A percentile compares a stretch with the other conserved stretches of the same genome.
Evolutionary conservation across 2,329 filamentous ascomycete species (phyloP).

Genomic region (Fusarium sublunatum): DNA sequence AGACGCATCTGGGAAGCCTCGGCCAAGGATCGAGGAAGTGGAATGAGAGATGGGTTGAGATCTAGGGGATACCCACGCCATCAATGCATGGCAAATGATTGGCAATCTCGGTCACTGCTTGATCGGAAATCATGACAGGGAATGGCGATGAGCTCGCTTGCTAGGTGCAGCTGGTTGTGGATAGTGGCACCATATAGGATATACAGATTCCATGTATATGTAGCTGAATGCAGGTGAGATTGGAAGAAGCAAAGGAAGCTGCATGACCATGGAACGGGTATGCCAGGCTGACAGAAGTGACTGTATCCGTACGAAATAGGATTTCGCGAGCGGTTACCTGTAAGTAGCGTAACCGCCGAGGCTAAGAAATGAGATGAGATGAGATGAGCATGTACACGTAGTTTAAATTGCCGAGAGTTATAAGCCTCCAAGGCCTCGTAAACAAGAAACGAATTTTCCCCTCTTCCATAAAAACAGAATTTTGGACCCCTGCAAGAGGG

Average conservation of each 20-base stretch:
- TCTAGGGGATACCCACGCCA: conserved; percentile 27
- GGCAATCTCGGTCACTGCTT: conserved; percentile 42
- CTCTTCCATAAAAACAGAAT: not conserved
- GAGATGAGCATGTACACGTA: conserved; percentile 21
- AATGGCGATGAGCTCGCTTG: conserved; percentile 17
- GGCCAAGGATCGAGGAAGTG: conserved; percentile 69
- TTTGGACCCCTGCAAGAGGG: conserved; percentile 24
- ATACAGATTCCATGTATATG: conserved; percentile 12
- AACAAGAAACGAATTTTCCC: not conserved
- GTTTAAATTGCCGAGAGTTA: not conserved
- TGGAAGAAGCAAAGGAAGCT: not conserved
- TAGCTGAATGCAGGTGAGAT: conserved; percentile 4
- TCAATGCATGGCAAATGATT: conserved; percentile 35
- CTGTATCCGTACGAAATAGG: too few species aligned
- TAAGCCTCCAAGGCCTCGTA: conserved; percentile 1
- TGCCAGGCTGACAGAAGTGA: not conserved
- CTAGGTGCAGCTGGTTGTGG: conserved; percentile 26
- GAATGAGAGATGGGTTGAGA: conserved; percentile 57
- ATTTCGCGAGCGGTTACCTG: not conserved
- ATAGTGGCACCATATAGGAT: conserved; percentile 29
- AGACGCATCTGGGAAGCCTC: conserved; percentile 44
- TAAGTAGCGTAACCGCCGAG: conserved; percentile 21
- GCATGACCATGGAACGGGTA: too few species aligned
- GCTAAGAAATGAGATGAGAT: conserved; percentile 24
- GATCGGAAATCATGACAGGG: conserved; percentile 37